Evolutionary conservation across 306 rosid species (phyloP), one percentile per base, ranked within the genome.

Genomic region (Carpinus viminea): DNA sequence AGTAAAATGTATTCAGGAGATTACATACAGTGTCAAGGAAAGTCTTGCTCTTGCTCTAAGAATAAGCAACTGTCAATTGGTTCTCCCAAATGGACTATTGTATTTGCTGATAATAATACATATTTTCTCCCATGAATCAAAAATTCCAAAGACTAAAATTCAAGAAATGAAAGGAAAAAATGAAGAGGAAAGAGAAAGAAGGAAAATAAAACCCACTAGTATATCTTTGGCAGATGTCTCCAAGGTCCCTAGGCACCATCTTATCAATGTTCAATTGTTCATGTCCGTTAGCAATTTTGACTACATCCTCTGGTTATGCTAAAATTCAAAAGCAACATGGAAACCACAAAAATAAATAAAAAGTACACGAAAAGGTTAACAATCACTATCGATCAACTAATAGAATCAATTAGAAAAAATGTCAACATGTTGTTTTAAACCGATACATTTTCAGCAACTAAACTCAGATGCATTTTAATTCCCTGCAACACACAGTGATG

Each of bases 201-300:
- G 59, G 80, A 78, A 74, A 75, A 83, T 57, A 20, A 31, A 83
- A 96, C 99, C 93, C 93, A 96, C 70, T 93, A 24, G 26, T 1
- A 24, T 24, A 24, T 24, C 26, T 24, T 24, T 24, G 26, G 26
- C 26, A 24, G 26, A 24, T 24, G 26, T 24, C 26, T 24, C 26
- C 26, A 24, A 1, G 26, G 26, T 0, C 26, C 89, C n/a, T n/a
- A 4, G 92, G 83, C 83, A 96, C 89, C 97, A 89, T 91, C 86
- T 89, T 89, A 85, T 96, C 93, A 73, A 96, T 90, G 82, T 90
- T 89, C 89, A 87, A 24, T 0, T 24, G 26, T 24, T 24, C 26
- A 24, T 83, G 83, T 91, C 97, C 88, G 89, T 81, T 72, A 96
- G 97, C 89, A 88, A 96, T 90, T 82, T 90, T 96, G 75, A 93